These are phyloP conservation scores for Aspergillus sparsus DNA, from an alignment of 495 filamentous ascomycete genomes.

Conservation along the genomic window DNA sequence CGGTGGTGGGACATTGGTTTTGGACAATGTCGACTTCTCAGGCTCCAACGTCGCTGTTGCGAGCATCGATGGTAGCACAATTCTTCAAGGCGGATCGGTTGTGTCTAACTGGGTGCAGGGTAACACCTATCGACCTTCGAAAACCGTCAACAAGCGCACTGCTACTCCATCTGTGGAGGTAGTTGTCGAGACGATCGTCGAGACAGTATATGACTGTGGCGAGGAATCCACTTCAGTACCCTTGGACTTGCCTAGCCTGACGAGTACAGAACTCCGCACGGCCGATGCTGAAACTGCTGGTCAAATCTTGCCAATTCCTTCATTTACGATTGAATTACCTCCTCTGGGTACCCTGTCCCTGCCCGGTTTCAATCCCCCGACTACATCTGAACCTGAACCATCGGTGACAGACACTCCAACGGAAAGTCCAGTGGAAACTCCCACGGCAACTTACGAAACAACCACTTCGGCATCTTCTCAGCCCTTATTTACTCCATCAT, in stretches of 20 bases:
- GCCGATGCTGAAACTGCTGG: conserved; percentile 15
- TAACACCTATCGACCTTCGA: conserved; percentile 57
- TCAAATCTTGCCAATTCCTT: background rate
- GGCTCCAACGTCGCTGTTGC: conserved; percentile 57
- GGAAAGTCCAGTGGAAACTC: background rate
- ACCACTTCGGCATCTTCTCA: conserved; percentile 12
- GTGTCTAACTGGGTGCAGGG: conserved; percentile 77
- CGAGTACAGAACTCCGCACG: conserved; percentile 1
- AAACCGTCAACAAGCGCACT: conserved; percentile 31
- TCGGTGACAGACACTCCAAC: background rate
- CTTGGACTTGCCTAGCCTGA: background rate
- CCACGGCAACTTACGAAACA: conserved; percentile 13
- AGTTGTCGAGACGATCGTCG: conserved; percentile 9
- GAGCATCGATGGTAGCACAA: conserved; percentile 50
- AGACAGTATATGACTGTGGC: conserved; percentile 19
- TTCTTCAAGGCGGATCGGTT: conserved; percentile 71
- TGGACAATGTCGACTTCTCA: conserved; percentile 84
- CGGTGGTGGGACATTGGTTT: conserved; percentile 74
- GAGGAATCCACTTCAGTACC: conserved; percentile 5
- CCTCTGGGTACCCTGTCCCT: conserved; percentile 1
- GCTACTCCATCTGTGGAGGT: conserved; percentile 2
- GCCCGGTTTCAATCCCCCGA: background rate
- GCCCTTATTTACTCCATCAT: background rate
- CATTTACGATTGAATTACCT: background rate
- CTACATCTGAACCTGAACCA: background rate